These are phyloP conservation scores for Salvia hispanica DNA, from an alignment of 257 asterid genomes.

Conservation along the genomic window DNA sequence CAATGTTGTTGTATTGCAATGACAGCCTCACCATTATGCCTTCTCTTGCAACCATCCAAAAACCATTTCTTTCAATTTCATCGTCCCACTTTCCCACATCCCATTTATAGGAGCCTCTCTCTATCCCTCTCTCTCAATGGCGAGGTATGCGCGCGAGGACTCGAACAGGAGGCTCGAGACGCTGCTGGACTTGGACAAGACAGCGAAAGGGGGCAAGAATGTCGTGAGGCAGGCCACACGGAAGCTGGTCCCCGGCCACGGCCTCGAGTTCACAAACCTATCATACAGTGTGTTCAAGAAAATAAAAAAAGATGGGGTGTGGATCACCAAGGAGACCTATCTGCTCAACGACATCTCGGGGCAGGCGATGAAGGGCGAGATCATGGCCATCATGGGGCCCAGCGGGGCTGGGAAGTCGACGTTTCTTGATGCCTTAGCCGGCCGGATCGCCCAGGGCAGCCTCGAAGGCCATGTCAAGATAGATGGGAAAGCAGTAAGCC, in stretches of 20 bases:
- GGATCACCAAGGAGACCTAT: slow-evolving; percentile 70
- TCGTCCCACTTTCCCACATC: slow-evolving; percentile 17
- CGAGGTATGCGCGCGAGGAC: slow-evolving; percentile 37
- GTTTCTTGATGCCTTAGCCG: slow-evolving; percentile 86
- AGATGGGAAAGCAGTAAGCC: slow-evolving; percentile 76
- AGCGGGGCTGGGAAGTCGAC: slow-evolving; percentile 94
- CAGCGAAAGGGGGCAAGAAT: slow-evolving; percentile 35
- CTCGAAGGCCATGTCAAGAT: slow-evolving; percentile 79
- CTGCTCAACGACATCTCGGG: slow-evolving; percentile 83
- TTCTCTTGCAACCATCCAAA: slow-evolving; percentile 34
- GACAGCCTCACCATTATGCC: slow-evolving; percentile 25
- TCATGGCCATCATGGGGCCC: slow-evolving; percentile 90
- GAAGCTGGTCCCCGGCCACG: slow-evolving; percentile 71
- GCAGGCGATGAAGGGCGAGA: slow-evolving; percentile 73
- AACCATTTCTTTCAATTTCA: slow-evolving; percentile 30
- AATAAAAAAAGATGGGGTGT: slow-evolving; percentile 69
- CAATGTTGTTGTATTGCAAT: slow-evolving; percentile 35
- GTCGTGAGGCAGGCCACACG: slow-evolving; percentile 39
- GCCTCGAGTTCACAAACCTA: slow-evolving; percentile 69
- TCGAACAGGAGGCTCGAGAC: slow-evolving; percentile 58
- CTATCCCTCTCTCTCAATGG: slow-evolving; percentile 36
- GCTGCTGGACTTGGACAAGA: slow-evolving; percentile 59
- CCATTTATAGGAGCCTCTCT: slow-evolving; percentile 34
- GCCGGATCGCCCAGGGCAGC: slow-evolving; percentile 83
- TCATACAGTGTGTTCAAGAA: slow-evolving; percentile 70